phyloP scores from a whole-genome alignment of 768 basidiomycete species.

The Filobasidium floriforme region DNA sequence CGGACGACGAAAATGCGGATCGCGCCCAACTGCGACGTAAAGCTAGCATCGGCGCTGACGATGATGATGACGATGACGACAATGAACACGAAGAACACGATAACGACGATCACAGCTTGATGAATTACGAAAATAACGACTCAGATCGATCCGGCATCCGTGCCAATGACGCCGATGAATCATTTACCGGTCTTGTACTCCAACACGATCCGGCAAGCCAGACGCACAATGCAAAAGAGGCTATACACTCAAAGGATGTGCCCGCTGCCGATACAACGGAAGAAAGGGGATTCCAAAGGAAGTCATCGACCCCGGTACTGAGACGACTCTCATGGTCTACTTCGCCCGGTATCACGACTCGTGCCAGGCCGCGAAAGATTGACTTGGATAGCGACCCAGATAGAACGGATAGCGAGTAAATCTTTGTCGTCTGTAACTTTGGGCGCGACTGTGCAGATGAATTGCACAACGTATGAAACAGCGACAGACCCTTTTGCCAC shows the following conservation, averaged over 20 bases:
- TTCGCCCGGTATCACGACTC: background rate
- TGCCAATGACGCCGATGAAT: background rate
- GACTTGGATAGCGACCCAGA: background rate
- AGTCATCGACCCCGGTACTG: background rate
- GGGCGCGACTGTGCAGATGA: too few relatives aligned
- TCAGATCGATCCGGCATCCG: background rate
- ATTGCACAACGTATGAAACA: too few relatives aligned
- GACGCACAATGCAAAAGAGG: too few relatives aligned
- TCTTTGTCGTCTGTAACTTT: background rate
- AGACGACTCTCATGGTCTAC: background rate
- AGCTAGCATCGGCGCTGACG: conserved; percentile 3
- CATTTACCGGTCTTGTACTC: too few relatives aligned
- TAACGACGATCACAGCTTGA: background rate
- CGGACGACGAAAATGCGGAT: background rate
- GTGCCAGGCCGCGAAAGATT: too few relatives aligned
- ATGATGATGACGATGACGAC: background rate
- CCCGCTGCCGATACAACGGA: too few relatives aligned
- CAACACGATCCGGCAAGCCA: too few relatives aligned
- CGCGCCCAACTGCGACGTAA: background rate
- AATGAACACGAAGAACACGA: conserved; percentile 1
- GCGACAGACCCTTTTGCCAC: too few relatives aligned
- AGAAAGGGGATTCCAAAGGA: too few relatives aligned
- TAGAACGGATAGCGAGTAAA: conserved; percentile 6
- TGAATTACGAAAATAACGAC: conserved; percentile 2
- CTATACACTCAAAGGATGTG: too few relatives aligned